These are phyloP conservation scores for Cetradonia linearis DNA, from an alignment of 495 filamentous ascomycete species.

Conservation along the genomic window DNA sequence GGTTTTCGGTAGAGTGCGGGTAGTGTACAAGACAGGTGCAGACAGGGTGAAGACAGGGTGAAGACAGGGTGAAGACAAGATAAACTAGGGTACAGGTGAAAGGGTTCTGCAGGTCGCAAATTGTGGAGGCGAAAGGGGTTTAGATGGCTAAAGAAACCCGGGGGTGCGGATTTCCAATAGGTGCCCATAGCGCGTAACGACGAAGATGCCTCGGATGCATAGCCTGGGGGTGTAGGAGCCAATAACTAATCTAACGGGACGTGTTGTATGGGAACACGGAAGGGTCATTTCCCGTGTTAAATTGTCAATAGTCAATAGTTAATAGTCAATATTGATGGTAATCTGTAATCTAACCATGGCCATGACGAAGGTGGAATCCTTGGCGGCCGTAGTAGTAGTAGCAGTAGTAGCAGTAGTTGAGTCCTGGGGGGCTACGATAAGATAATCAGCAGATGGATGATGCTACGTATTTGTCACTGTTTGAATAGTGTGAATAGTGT, in stretches of 20 bases:
- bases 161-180: background rate
- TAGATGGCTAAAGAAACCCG: background rate
- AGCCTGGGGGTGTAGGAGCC: background rate
- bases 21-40: slow-evolving; percentile 7
- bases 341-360: background rate
- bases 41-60: too few relatives aligned
- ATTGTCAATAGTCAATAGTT: slow-evolving; percentile 1
- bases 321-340: too few relatives aligned
- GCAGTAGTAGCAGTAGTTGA: background rate
- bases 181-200: slow-evolving; percentile 1
- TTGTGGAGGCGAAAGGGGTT: slow-evolving; percentile 3
- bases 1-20: background rate
- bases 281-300: background rate
- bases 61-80: too few relatives aligned
- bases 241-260: background rate
- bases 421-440: background rate
- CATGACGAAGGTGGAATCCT: background rate
- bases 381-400: background rate
- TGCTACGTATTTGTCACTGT: background rate
- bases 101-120: background rate
- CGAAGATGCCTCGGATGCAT: background rate
- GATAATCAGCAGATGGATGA: background rate
- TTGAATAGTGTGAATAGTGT: background rate
- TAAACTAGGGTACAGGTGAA: background rate
- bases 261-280: slow-evolving; percentile 8